These are phyloP conservation scores for Dendrocalamus sinicus DNA, from an alignment of 176 grass and related monocot genomes.

Conservation along the genomic window DNA sequence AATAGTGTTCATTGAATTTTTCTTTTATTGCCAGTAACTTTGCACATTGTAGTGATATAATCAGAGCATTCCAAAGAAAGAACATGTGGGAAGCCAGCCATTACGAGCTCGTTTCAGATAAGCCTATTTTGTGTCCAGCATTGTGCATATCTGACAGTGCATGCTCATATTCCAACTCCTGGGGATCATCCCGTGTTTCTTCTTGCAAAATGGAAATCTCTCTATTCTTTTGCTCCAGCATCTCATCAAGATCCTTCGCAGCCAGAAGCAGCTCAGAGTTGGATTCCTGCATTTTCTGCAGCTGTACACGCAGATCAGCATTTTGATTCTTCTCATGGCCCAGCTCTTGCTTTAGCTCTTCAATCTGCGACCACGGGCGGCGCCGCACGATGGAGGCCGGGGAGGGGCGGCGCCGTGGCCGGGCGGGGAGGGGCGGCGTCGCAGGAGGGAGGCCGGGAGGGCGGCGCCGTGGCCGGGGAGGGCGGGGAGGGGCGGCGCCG, in stretches of 20 bases:
- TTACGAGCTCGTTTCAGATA: slow-evolving; percentile 62
- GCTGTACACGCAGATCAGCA: slow-evolving; percentile 71
- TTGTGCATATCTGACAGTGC: slow-evolving; percentile 47
- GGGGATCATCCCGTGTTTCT: slow-evolving; percentile 47
- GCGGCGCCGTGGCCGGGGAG: too few relatives aligned
- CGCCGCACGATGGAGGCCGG: too few relatives aligned
- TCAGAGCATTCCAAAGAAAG: too few relatives aligned
- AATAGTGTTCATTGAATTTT: too few relatives aligned
- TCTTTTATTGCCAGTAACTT: too few relatives aligned
- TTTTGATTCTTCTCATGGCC: slow-evolving; percentile 84
- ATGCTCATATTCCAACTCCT: slow-evolving; percentile 61
- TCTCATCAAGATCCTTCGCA: slow-evolving; percentile 91
- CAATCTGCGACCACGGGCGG: slow-evolving; percentile 61
- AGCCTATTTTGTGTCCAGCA: slow-evolving; percentile 54
- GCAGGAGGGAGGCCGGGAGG: too few relatives aligned
- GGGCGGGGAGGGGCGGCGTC: too few relatives aligned
- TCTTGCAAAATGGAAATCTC: slow-evolving; percentile 60
- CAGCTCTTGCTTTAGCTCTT: slow-evolving; percentile 86
- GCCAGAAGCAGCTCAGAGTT: slow-evolving; percentile 91
- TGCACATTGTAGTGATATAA: too few relatives aligned
- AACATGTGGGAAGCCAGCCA: too few relatives aligned
- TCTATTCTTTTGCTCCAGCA: slow-evolving; percentile 79
- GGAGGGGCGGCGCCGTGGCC: too few relatives aligned
- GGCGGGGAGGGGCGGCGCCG: too few relatives aligned
- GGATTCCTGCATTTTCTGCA: slow-evolving; percentile 94